Base-by-base conservation (phyloP, 805 yeast species). In the Naumovozyma castellii region DNA sequence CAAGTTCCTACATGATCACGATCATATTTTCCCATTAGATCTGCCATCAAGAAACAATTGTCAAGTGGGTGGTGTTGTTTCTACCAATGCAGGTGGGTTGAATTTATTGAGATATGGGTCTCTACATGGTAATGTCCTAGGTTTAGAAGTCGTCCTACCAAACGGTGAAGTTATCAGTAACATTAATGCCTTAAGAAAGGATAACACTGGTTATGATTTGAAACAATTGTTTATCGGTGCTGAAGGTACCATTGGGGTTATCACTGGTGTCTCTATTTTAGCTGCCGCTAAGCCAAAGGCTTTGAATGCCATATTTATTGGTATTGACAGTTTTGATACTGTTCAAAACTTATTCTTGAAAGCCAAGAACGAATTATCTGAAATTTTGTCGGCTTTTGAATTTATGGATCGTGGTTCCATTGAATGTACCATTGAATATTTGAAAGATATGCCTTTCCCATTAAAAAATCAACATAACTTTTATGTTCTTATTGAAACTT, bases 1-100 rank as follows among this genome's bases (percentile, higher is more conserved):
- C 62, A 68, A 68, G 41, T 84, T 59, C 52, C 64, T 85, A 41
- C 76, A 78, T 27, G 88, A 83, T 43, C 63, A 74, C 18, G 94
- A 88, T 3, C 81, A 79, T 61, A 82, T 85, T 42, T 86, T 84
- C 69, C 95, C 95, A 18, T 68, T 85, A 38, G 95, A 85, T 58
- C 67, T 85, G 44, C 95, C 95, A 44, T 94, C 95, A 27, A 85
- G 86, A 65, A 95, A 95, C 19, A 83, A 92, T 4, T 86, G 95
- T 60, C 90, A 82, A 50, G 77, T 86, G 44, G 95, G 95, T 46
- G 95, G 95, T 45, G 81, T 77, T 42, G 86, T 84, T 37, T 90
- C 94, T 16, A 84, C 94, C 16, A 85, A 85, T 56, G 95, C 95
- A 5, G 95, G 95, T 51, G 95, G 95, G 2, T 70, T 86, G 49